Conservation (phyloP, 1,284 basidiomycete genomes). For the Apiotrichum porosum region DNA sequence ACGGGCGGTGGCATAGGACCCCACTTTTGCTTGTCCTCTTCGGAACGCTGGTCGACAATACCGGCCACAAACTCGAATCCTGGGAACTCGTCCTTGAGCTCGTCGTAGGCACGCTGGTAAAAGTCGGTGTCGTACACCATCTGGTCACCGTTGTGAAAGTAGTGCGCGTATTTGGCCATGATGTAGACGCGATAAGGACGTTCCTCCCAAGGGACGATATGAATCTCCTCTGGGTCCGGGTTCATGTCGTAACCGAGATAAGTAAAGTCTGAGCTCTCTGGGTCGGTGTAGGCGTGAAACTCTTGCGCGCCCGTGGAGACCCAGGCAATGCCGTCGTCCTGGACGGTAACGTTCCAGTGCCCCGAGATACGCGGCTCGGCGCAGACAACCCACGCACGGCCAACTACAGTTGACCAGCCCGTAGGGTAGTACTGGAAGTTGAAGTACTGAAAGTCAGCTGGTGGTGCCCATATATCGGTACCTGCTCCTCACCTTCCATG, state of each 20-base stretch:
- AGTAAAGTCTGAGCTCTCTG: conserved; percentile 3
- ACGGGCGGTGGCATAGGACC: conserved; percentile 11
- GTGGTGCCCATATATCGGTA: neutral
- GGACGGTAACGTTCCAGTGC: neutral
- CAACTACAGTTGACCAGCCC: conserved; percentile 14
- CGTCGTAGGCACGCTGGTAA: conserved; percentile 10
- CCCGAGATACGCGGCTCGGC: conserved; percentile 4
- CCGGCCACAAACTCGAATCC: conserved; percentile 19
- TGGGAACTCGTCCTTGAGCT: conserved; percentile 12
- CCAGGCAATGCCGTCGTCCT: conserved; percentile 2
- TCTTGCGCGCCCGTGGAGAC: neutral
- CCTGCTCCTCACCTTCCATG: conserved; percentile 26
- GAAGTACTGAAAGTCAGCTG: conserved; percentile 18
- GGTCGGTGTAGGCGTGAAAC: neutral
- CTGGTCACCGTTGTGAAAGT: conserved; percentile 17
- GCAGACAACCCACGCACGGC: conserved; percentile 14
- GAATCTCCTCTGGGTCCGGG: neutral
- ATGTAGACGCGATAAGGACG: conserved; percentile 22
- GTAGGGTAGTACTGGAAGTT: conserved; percentile 21
- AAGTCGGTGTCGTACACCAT: conserved; percentile 3
- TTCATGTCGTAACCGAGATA: conserved; percentile 16
- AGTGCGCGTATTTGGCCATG: conserved; percentile 21
- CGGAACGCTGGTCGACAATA: conserved; percentile 11
- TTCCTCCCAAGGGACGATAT: conserved; percentile 1
- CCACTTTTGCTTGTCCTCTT: neutral